phyloP scores from a whole-genome alignment of 1,284 basidiomycete species.

The Leccinum subfulvum region DNA sequence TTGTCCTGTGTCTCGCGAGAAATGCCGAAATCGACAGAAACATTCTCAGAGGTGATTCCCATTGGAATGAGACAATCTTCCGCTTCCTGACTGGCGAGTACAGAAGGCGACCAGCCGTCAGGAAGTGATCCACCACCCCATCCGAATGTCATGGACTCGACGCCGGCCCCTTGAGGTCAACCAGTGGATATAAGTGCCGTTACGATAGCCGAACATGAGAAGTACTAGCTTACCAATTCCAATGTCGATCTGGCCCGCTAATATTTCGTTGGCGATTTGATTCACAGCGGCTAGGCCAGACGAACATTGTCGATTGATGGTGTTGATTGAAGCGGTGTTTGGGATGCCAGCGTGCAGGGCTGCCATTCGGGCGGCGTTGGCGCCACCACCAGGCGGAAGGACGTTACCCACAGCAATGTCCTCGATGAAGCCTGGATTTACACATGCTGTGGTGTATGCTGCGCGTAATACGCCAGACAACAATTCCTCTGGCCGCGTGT shows the following conservation, averaged over 20 bases:
- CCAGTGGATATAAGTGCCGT: conserved; percentile 6
- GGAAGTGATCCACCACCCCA: conserved; percentile 74
- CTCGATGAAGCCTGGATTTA: conserved; percentile 84
- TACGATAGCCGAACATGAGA: conserved; percentile 10
- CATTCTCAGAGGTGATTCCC: conserved; percentile 98
- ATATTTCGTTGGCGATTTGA: conserved; percentile 90
- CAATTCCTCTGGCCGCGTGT: conserved; percentile 88
- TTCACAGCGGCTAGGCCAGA: conserved; percentile 88
- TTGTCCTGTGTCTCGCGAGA: conserved; percentile 77
- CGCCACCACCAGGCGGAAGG: conserved; percentile 89
- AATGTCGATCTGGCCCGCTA: conserved; percentile 83
- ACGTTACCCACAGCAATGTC: conserved; percentile 94
- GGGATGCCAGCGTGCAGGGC: conserved; percentile 91
- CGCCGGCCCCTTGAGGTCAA: conserved; percentile 72
- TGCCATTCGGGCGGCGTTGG: conserved; percentile 91
- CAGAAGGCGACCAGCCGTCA: conserved; percentile 75
- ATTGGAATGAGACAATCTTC: conserved; percentile 94
- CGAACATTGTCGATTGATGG: conserved; percentile 94
- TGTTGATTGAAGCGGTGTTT: conserved; percentile 76
- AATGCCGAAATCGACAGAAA: conserved; percentile 77
- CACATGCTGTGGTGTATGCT: conserved; percentile 60
- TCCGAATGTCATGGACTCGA: conserved; percentile 93
- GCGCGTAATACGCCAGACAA: conserved; percentile 82
- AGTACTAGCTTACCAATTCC: conserved; percentile 70
- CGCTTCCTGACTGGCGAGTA: conserved; percentile 78